Conservation (phyloP, 2,329 filamentous ascomycete species). For the Cercospora sp. region DNA sequence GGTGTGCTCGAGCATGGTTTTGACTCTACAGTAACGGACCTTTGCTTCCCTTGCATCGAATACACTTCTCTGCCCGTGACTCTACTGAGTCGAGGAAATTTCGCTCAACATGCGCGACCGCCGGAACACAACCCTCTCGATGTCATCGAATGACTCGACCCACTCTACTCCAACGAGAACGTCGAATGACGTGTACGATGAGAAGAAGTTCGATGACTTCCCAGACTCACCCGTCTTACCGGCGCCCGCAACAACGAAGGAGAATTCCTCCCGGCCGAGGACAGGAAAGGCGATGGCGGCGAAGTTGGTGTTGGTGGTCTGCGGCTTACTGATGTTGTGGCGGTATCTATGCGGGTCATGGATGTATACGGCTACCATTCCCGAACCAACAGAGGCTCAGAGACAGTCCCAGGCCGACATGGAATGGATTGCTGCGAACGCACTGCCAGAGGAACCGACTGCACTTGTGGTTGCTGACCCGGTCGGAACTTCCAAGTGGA, state of each 20-base stretch:
- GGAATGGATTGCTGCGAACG: slow-evolving; percentile 66
- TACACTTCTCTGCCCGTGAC: not conserved
- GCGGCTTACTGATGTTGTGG: slow-evolving; percentile 23
- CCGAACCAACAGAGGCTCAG: slow-evolving; percentile 20
- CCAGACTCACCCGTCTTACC: slow-evolving; percentile 29
- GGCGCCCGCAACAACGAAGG: slow-evolving; percentile 29
- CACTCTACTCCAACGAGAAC: slow-evolving; percentile 69
- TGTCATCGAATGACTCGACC: slow-evolving; percentile 62
- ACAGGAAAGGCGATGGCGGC: slow-evolving; percentile 18
- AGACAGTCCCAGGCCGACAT: slow-evolving; percentile 44
- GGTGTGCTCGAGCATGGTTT: slow-evolving; percentile 6
- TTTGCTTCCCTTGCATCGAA: not conserved
- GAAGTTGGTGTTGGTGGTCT: slow-evolving; percentile 21
- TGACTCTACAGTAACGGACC: not conserved
- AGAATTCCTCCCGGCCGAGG: slow-evolving; percentile 17
- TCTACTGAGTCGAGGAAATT: not conserved
- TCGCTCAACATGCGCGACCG: slow-evolving; percentile 45
- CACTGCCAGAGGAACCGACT: slow-evolving; percentile 69
- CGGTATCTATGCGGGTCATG: slow-evolving; percentile 21
- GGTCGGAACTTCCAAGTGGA: slow-evolving; percentile 70
- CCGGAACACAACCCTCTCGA: slow-evolving; percentile 50
- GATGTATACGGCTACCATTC: not conserved
- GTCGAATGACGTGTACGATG: slow-evolving; percentile 64
- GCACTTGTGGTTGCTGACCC: slow-evolving; percentile 69
- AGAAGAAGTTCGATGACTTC: slow-evolving; percentile 49